Evolutionary conservation across 345 rosid genomes (phyloP).

Genomic region (Eucalyptus urophylla): DNA sequence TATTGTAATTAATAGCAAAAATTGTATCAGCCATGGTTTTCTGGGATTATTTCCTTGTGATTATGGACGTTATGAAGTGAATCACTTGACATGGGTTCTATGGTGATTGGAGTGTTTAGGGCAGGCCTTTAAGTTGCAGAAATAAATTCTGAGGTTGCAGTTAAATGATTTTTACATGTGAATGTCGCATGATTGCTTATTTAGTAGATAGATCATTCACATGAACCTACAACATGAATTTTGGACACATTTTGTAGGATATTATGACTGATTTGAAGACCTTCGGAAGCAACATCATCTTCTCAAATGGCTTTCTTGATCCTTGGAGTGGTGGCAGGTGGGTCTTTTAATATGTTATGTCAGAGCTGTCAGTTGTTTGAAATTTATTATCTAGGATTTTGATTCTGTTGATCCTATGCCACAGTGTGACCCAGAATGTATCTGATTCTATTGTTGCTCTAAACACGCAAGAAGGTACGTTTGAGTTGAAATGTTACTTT

Average conservation of each 20-base stretch:
- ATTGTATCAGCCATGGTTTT: background rate
- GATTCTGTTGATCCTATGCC: background rate
- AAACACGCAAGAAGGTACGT: conserved; percentile 66
- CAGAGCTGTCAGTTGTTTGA: background rate
- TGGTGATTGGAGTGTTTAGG: background rate
- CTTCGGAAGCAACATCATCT: conserved; percentile 89
- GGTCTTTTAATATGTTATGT: background rate
- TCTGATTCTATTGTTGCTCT: conserved; percentile 80
- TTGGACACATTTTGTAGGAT: conserved; percentile 32
- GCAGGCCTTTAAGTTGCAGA: background rate
- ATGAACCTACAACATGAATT: background rate
- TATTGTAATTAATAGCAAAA: background rate
- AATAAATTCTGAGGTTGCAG: background rate
- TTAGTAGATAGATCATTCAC: background rate
- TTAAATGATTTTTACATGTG: background rate
- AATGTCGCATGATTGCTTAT: background rate
- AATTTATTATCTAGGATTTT: background rate
- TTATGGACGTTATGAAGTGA: background rate
- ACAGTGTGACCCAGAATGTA: conserved; percentile 73
- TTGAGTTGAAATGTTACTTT: background rate
- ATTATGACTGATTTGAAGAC: conserved; percentile 41
- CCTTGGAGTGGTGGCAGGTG: conserved; percentile 99
- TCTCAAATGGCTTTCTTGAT: conserved; percentile 88
- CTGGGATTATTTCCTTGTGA: background rate
- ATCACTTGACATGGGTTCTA: background rate